Evolutionary conservation across 192 early-diverging fungal species (phyloP).

Genomic region (Podila horticola): DNA sequence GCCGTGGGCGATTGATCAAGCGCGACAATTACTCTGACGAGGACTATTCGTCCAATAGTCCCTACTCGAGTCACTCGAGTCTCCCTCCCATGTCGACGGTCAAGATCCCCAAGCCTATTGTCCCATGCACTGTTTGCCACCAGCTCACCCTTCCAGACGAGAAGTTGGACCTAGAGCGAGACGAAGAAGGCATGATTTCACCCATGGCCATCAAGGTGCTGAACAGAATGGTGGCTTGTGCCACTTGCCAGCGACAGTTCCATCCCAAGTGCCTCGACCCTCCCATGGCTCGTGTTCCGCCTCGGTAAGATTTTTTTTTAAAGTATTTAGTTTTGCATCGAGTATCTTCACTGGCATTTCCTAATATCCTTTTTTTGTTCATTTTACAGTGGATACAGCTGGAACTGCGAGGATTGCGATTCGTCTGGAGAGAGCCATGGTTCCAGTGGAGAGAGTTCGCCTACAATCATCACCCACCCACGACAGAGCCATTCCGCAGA

Average conservation of each 20-base stretch:
- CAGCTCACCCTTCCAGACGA: slow-evolving; percentile 45
- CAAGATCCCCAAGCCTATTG: slow-evolving; percentile 21
- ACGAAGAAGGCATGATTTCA: slow-evolving; percentile 20
- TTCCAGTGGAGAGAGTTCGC: slow-evolving; percentile 21
- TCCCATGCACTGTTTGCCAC: slow-evolving; percentile 42
- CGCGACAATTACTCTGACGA: slow-evolving; percentile 9
- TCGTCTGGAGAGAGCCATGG: slow-evolving; percentile 39
- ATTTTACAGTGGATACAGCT: slow-evolving; percentile 42
- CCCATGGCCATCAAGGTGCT: slow-evolving; percentile 46
- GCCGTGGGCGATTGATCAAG: slow-evolving; percentile 42
- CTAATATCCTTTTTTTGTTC: neutral
- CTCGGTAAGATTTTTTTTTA: slow-evolving; percentile 25
- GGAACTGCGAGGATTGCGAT: slow-evolving; percentile 52
- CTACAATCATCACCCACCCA: slow-evolving; percentile 6
- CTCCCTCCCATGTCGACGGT: neutral
- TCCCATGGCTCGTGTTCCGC: slow-evolving; percentile 44
- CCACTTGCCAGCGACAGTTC: slow-evolving; percentile 42
- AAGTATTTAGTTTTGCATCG: neutral
- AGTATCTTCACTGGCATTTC: too few relatives aligned
- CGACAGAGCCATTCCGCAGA: slow-evolving; percentile 37
- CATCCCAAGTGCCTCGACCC: slow-evolving; percentile 50
- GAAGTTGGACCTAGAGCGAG: slow-evolving; percentile 38
- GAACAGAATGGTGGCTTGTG: slow-evolving; percentile 44
- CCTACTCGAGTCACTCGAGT: neutral
- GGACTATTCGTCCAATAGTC: neutral